Conservation (phyloP, 768 basidiomycete species). For the Mycena capillaripes region DNA sequence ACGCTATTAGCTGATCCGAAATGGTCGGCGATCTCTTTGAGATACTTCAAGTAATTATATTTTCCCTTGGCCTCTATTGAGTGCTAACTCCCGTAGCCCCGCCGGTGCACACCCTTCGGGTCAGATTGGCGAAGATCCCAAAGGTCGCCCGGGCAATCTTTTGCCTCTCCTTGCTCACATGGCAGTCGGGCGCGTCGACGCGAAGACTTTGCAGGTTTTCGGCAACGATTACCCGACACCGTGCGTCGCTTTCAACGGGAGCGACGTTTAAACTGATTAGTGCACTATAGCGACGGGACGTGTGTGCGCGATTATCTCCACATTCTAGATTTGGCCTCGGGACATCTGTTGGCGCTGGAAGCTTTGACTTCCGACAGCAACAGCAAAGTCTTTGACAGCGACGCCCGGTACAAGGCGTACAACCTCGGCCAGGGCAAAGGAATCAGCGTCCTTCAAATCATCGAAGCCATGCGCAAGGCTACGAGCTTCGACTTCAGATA, state of each 20-base stretch:
- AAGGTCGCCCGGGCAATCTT: conserved; percentile 94
- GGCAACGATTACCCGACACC: conserved; percentile 97
- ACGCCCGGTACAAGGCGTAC: conserved; percentile 89
- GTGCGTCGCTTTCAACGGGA: conserved; percentile 56
- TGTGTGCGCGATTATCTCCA: conserved; percentile 98
- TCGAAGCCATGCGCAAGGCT: conserved; percentile 94
- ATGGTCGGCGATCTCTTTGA: conserved; percentile 89
- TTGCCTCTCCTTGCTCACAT: conserved; percentile 95
- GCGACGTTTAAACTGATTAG: conserved; percentile 1
- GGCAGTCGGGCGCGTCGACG: conserved; percentile 89
- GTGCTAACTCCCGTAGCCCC: conserved; percentile 66
- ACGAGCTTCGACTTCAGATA: conserved; percentile 91
- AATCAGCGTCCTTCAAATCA: conserved; percentile 93
- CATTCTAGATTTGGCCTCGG: conserved; percentile 94
- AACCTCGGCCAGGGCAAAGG: conserved; percentile 96
- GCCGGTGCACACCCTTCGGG: conserved; percentile 99
- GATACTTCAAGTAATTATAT: conserved; percentile 92
- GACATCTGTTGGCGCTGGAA: conserved; percentile 92
- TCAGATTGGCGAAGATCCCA: conserved; percentile 95
- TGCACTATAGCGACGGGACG: conserved; percentile 82
- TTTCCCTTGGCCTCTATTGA: not conserved
- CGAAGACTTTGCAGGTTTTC: conserved; percentile 83
- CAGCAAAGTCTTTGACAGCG: conserved; percentile 71
- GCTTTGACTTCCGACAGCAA: conserved; percentile 77
- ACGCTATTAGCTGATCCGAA: conserved; percentile 70